Percentiles rank a stretch among this genome's conserved stretches.
These are phyloP conservation scores for Glycine soja DNA, from an alignment of 306 rosid species.

Conservation along the genomic window DNA sequence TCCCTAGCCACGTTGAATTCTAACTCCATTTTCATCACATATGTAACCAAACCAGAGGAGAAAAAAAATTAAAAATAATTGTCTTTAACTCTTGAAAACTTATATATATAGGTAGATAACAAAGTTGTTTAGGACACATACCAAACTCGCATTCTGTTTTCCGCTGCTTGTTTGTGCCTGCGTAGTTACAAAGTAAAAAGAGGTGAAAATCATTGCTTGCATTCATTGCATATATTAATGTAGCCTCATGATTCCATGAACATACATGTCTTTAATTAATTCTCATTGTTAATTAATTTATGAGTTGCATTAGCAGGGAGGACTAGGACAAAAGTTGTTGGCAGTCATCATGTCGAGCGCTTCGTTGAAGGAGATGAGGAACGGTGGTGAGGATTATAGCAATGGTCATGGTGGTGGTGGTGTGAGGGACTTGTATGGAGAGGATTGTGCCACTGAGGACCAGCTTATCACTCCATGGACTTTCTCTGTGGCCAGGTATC, in stretches of 20 bases:
- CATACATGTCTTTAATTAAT: neutral
- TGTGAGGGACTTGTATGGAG: slow-evolving; percentile 71
- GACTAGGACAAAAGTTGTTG: slow-evolving; percentile 34
- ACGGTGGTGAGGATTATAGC: slow-evolving; percentile 54
- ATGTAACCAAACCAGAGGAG: slow-evolving; percentile 29
- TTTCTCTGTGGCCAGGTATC: slow-evolving; percentile 78
- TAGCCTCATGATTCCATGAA: neutral
- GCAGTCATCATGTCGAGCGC: slow-evolving; percentile 52
- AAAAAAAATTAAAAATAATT: neutral
- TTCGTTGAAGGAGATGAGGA: slow-evolving; percentile 56
- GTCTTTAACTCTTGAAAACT: neutral
- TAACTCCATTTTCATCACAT: slow-evolving; percentile 9
- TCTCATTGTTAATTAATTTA: neutral
- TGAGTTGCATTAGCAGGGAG: slow-evolving; percentile 50
- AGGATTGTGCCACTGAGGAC: slow-evolving; percentile 75
- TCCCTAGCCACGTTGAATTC: slow-evolving; percentile 41
- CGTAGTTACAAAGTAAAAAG: slow-evolving; percentile 1
- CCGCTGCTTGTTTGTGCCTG: neutral
- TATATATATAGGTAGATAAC: slow-evolving; percentile 19
- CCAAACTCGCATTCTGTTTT: slow-evolving; percentile 16
- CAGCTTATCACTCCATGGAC: slow-evolving; percentile 92
- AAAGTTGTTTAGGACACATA: slow-evolving; percentile 13
- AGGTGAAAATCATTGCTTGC: slow-evolving; percentile 12
- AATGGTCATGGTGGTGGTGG: slow-evolving; percentile 60
- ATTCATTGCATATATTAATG: neutral